Conservation (phyloP, 768 basidiomycete species). For the Lactarius tabidus region DNA sequence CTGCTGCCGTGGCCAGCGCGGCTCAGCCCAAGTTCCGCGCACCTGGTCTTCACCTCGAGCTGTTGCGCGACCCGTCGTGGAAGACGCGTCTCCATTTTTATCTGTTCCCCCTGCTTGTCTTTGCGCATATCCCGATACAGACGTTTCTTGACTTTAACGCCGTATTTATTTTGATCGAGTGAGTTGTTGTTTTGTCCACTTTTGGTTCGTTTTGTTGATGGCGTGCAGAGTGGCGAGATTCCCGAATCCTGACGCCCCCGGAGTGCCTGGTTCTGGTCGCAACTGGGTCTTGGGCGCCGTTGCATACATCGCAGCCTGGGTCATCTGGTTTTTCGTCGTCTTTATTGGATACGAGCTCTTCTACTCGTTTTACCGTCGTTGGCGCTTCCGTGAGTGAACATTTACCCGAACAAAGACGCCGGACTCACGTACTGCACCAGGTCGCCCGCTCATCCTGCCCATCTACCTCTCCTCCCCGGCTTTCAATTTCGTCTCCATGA, state of each 20-base stretch:
- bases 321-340: conserved; percentile 66
- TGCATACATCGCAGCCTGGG: conserved; percentile 81
- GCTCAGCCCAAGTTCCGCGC: conserved; percentile 65
- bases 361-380: conserved; percentile 69
- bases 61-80: conserved; percentile 57
- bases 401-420: conserved; percentile 9
- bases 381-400: conserved; percentile 69
- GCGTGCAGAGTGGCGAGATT: conserved; percentile 61
- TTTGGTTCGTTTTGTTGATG: conserved; percentile 11
- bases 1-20: conserved; percentile 4
- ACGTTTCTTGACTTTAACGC: conserved; percentile 89
- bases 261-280: conserved; percentile 65
- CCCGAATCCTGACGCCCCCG: conserved; percentile 65
- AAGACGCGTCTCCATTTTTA: conserved; percentile 60
- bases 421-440: conserved; percentile 37
- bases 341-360: conserved; percentile 74
- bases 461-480: conserved; percentile 80
- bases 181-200: conserved; percentile 39
- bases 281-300: conserved; percentile 82
- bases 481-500: conserved; percentile 68
- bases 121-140: conserved; percentile 71
- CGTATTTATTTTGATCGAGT: conserved; percentile 80
- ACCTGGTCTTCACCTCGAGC: conserved; percentile 60
- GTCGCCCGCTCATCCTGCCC: conserved; percentile 77
- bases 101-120: conserved; percentile 63